Evolutionary conservation across 192 early-diverging fungal species (phyloP), one percentile per base, ranked within the genome.

Genomic region (Coemansia sp.): DNA sequence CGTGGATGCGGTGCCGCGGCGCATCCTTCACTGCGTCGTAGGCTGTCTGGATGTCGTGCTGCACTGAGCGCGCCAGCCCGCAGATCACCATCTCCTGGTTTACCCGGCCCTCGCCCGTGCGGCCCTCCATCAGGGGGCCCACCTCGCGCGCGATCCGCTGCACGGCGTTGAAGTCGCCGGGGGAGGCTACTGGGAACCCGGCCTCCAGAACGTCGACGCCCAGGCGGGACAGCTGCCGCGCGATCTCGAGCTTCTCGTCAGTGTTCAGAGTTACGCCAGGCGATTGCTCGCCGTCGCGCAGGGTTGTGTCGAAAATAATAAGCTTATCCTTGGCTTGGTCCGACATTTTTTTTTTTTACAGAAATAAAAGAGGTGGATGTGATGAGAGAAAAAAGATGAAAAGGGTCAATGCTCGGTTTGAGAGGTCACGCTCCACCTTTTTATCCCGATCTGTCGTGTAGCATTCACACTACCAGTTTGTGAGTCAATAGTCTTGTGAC

Each of bases 231-330:
- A 98, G 87, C 78, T 95, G 91, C 66, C 88, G 91, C 6, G 97
- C 97, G 63, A 98, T 96, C 75, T 93, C 92, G 44, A 98, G 83
- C 86, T 98, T 98, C 84, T 98, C 97, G 34, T 91, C 90, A 1
- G 88, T 86, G 69, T 89, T 96, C 24, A 98, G 86, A 37, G 94
- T 98, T 29, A 96, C 95, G 66, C 97, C 97, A 2, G 97, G 97
- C 56, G 95, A 96, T 91, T 98, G 95, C 78, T 98, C 97, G 57
- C 97, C 97, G 74, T 98, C 97, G 68, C 97, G 90, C 29, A 98
- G 91, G 45, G 95, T 94, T 6, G 97, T 98, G 74, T 98, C 95
- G 71, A 97, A 97, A 67, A 98, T 89, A 68, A 96, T 93, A 5
- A 97, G 86, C 78, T 92, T 93, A 27, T 92, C 83, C 75, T 92